phyloP scores from a whole-genome alignment of 1,284 basidiomycete species.

The Pseudozyma tsukubaensis region DNA sequence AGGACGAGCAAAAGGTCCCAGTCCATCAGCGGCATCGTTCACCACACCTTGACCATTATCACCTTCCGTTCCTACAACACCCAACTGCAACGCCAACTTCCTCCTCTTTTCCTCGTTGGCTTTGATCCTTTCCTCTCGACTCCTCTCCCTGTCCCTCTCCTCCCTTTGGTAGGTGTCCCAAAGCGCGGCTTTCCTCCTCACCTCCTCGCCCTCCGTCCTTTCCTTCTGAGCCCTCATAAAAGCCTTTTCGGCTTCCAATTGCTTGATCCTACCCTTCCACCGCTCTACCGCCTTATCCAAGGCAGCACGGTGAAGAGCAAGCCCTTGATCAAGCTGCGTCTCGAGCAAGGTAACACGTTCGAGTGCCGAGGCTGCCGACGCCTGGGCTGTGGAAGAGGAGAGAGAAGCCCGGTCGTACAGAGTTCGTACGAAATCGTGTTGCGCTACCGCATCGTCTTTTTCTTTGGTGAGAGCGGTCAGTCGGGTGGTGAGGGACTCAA shows the following conservation, averaged over 20 bases:
- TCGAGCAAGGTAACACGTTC: not conserved
- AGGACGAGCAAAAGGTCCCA: slow-evolving; percentile 22
- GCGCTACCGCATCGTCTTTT: slow-evolving; percentile 13
- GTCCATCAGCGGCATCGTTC: not conserved
- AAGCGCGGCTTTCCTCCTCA: slow-evolving; percentile 26
- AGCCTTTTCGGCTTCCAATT: slow-evolving; percentile 13
- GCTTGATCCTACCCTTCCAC: slow-evolving; percentile 18
- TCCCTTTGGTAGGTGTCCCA: slow-evolving; percentile 33
- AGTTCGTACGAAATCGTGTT: slow-evolving; percentile 33
- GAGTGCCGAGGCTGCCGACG: not conserved
- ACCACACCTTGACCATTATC: no score
- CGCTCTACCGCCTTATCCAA: not conserved
- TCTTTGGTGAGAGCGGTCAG: not conserved
- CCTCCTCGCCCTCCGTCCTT: slow-evolving; percentile 8
- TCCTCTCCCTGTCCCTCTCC: slow-evolving; percentile 14
- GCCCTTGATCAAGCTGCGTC: slow-evolving; percentile 14
- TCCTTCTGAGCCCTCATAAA: slow-evolving; percentile 3
- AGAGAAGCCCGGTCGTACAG: slow-evolving; percentile 42
- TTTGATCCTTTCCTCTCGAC: slow-evolving; percentile 9
- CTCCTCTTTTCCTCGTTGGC: slow-evolving; percentile 18
- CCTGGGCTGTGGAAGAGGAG: slow-evolving; percentile 5
- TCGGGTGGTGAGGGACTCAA: slow-evolving; percentile 8
- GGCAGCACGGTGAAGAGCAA: slow-evolving; percentile 20
- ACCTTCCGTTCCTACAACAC: not conserved
- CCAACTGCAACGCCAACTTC: not conserved